These are phyloP conservation scores for Fusarium sp. DNA, from an alignment of 2,329 filamentous ascomycete genomes.

Conservation along the genomic window DNA sequence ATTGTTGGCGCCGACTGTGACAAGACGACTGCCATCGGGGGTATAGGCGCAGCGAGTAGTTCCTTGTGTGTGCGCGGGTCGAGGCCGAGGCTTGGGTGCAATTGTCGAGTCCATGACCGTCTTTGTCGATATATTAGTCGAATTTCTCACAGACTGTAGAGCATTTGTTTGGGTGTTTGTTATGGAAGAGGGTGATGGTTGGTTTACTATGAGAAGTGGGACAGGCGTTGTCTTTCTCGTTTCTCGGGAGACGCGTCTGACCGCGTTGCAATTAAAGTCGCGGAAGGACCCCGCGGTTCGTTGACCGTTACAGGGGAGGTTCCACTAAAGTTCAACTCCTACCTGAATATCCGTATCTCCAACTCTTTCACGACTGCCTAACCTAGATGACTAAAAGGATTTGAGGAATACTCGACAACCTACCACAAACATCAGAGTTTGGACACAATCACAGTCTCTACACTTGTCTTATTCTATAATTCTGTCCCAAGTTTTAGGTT, in stretches of 20 bases:
- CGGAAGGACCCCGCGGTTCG: slow-evolving; percentile 49
- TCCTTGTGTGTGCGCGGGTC: slow-evolving; percentile 85
- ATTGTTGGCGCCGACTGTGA: slow-evolving; percentile 94
- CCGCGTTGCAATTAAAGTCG: slow-evolving; percentile 57
- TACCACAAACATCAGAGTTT: not conserved
- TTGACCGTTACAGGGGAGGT: slow-evolving; percentile 19
- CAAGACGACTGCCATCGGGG: slow-evolving; percentile 84
- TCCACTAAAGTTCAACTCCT: slow-evolving; percentile 38
- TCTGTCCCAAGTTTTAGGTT: no score
- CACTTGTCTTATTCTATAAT: not conserved
- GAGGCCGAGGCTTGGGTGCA: slow-evolving; percentile 65
- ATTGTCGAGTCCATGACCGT: slow-evolving; percentile 52
- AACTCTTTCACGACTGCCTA: slow-evolving; percentile 31
- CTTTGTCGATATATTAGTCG: not conserved
- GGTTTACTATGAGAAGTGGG: slow-evolving; percentile 20
- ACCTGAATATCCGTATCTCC: slow-evolving; percentile 18
- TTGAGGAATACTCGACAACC: not conserved
- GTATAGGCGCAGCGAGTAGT: slow-evolving; percentile 91
- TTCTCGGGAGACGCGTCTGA: slow-evolving; percentile 55
- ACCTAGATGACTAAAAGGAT: slow-evolving; percentile 21
- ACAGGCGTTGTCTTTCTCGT: slow-evolving; percentile 6
- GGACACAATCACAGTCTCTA: not conserved
- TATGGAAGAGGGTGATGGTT: slow-evolving; percentile 11
- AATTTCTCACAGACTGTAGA: slow-evolving; percentile 4
- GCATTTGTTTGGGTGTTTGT: slow-evolving; percentile 25